Evolutionary conservation across 2,329 filamentous ascomycete genomes (phyloP).

Genomic region (Ramularia endophylla): DNA sequence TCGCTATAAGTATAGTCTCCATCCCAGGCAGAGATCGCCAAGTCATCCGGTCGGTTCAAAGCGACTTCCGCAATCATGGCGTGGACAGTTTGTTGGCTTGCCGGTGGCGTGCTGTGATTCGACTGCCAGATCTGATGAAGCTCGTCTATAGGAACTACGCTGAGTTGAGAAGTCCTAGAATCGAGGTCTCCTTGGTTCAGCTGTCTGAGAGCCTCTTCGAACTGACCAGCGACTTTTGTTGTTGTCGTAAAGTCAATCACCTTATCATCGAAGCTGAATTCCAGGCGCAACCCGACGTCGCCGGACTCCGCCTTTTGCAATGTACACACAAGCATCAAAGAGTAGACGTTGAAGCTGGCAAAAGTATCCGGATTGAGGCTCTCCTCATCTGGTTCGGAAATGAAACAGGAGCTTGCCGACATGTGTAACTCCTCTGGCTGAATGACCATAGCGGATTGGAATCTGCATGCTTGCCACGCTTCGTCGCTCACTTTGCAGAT

Average conservation of each 20-base stretch:
- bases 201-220: too few relatives aligned
- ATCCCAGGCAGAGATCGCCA: slow-evolving; percentile 24
- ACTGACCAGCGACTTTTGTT: too few relatives aligned
- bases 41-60: background rate
- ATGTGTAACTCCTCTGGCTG: slow-evolving; percentile 1
- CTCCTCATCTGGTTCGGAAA: too few relatives aligned
- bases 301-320: background rate
- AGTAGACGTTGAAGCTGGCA: background rate
- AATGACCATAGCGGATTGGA: slow-evolving; percentile 9
- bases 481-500: slow-evolving; percentile 6
- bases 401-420: too few relatives aligned
- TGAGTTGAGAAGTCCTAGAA: too few relatives aligned
- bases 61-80: background rate
- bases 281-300: background rate
- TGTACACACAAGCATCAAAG: background rate
- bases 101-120: background rate
- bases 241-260: too few relatives aligned
- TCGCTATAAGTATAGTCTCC: slow-evolving; percentile 24
- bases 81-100: background rate
- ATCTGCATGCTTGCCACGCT: slow-evolving; percentile 2
- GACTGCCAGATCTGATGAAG: background rate
- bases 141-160: background rate
- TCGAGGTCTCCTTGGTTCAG: too few relatives aligned
- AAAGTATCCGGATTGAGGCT: background rate
- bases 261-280: background rate